A percentile compares a stretch with the other conserved stretches of the same genome.
phyloP scores from a whole-genome alignment of 371 early-diverging fungal genomes.

The Mortierella sp. region DNA sequence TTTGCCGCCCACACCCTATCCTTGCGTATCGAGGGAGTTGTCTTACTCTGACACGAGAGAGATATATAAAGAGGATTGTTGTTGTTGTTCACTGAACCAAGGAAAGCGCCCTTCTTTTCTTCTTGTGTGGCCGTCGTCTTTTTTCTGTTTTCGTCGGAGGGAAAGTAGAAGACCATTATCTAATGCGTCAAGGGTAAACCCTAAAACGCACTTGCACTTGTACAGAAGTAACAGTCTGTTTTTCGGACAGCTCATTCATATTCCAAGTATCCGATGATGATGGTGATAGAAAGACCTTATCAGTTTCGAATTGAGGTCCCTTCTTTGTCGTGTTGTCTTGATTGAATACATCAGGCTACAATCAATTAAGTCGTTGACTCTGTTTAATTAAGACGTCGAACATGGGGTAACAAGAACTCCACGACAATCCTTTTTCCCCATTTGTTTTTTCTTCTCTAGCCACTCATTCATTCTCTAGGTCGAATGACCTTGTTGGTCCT shows the following conservation, averaged over 20 bases:
- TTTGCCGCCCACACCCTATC: background rate
- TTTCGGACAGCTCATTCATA: too few relatives aligned
- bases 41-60: background rate
- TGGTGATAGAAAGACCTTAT: background rate
- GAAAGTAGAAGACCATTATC: background rate
- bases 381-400: background rate
- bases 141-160: background rate
- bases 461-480: slow-evolving; percentile 6
- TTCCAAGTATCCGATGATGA: too few relatives aligned
- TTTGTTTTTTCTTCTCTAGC: background rate
- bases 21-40: background rate
- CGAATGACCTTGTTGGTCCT: slow-evolving; percentile 11
- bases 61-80: background rate
- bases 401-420: background rate
- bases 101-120: background rate
- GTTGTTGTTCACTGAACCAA: too few relatives aligned
- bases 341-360: background rate
- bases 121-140: too few relatives aligned
- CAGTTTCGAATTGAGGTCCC: background rate
- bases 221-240: background rate
- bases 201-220: background rate
- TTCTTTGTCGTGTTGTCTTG: background rate
- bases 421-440: background rate
- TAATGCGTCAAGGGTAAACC: slow-evolving; percentile 4
- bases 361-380: background rate